Evolutionary conservation across 495 filamentous ascomycete species (phyloP).

Genomic region (Aspergillus sparsus): DNA sequence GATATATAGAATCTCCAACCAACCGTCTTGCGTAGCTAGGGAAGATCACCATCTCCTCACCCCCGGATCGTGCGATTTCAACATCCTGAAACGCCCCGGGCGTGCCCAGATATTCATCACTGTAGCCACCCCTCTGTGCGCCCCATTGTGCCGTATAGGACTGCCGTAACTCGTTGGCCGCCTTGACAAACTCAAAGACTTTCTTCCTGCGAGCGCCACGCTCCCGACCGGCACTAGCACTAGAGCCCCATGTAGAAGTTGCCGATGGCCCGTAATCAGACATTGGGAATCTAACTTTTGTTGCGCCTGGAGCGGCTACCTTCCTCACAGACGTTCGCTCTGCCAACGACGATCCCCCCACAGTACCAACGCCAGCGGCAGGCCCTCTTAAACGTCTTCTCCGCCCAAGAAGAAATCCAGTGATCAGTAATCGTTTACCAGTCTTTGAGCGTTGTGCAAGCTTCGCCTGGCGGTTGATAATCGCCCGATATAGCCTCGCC

Average conservation of each 20-base stretch:
- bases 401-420: constrained; percentile 52
- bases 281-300: constrained; percentile 37
- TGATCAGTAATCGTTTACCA: constrained; percentile 38
- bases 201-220: constrained; percentile 72
- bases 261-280: constrained; percentile 36
- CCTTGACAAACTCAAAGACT: constrained; percentile 80
- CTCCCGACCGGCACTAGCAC: constrained; percentile 48
- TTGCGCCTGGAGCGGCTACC: constrained; percentile 25
- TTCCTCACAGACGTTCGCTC: background rate
- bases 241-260: constrained; percentile 32
- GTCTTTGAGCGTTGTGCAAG: constrained; percentile 38
- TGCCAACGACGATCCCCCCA: background rate
- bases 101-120: constrained; percentile 60
- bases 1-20: constrained; percentile 31
- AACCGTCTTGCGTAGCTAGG: constrained; percentile 84
- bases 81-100: constrained; percentile 81
- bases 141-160: constrained; percentile 65
- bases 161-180: constrained; percentile 89
- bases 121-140: constrained; percentile 53
- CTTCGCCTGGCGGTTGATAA: constrained; percentile 63
- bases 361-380: background rate
- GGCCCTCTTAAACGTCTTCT: constrained; percentile 43
- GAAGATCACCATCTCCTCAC: constrained; percentile 92
- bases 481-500: constrained; percentile 70
- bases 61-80: constrained; percentile 71